Base-by-base conservation (phyloP, 257 asterid species). In the Solanum dulcamara region DNA sequence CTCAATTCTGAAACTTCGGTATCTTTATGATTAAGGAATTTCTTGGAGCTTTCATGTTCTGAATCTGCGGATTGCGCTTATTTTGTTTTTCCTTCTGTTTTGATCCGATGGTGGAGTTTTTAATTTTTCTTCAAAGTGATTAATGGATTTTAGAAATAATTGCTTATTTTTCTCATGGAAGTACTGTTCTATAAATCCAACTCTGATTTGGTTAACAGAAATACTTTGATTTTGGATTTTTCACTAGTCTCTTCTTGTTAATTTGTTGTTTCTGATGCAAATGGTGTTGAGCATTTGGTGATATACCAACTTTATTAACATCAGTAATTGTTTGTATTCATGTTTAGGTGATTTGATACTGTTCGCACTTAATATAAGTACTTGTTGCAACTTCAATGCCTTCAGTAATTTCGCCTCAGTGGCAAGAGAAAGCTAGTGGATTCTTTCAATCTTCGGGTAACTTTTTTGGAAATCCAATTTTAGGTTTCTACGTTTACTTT, bases 341-440 rank as follows among this genome's bases (percentile, higher is more conserved):
- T 14, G 37, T 46, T 26, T 84, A 67, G 81, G 86, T 32, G 81
- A 46, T 68, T 48, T 46, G 86, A 68, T 68, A 46, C 60, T 4
- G 53, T 66, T 24, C 38, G 3, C 28, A 66, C 67, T 44, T 20
- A 18, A 28, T 30, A 66, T 30, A 64, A 2, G 79, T 48, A 81
- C 80, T 85, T 89, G 89, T 85, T 88, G 89, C 72, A 75, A 86
- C 83, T 62, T 74, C 91, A 91, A 94, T 94, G 99, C 93, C 97
- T 85, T 89, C 94, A n/a, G 91, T 83, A 71, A 84, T 62, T 66
- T 92, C 94, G 12, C 99, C 96, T 87, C 95, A 90, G 91, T 94
- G 97, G 99, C 98, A 93, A 88, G 98, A 91, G 80, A 96, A 96
- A 90, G 98, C 98, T 88, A 91, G 80, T 84, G 98, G 85, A 66